phyloP scores from a whole-genome alignment of 192 early-diverging fungal genomes.

The Backusella australiensis region DNA sequence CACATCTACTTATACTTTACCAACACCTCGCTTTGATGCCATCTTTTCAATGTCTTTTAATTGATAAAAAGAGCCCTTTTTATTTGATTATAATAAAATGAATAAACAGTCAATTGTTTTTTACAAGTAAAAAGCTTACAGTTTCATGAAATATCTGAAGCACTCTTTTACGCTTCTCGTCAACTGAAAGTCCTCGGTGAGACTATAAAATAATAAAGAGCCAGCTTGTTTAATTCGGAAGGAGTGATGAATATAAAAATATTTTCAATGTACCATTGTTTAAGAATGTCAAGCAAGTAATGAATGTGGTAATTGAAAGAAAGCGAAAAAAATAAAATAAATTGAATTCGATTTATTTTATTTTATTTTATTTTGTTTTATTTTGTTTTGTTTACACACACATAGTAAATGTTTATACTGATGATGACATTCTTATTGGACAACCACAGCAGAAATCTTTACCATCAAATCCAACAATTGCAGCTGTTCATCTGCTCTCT shows the following conservation, averaged over 20 bases:
- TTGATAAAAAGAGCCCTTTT: constrained; percentile 64
- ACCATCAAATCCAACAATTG: constrained; percentile 74
- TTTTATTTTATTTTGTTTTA: not conserved
- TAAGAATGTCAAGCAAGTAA: not conserved
- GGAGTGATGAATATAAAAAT: too few relatives aligned
- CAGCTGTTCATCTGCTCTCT: constrained; percentile 90
- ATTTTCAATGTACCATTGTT: not conserved
- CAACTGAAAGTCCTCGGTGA: constrained; percentile 46
- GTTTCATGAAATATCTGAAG: constrained; percentile 50
- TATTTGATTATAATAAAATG: not conserved
- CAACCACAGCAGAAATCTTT: constrained; percentile 40
- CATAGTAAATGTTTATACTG: too few relatives aligned
- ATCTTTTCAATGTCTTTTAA: constrained; percentile 85
- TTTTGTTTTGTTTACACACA: not conserved
- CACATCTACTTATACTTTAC: constrained; percentile 32
- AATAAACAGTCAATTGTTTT: too few relatives aligned
- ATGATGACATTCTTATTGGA: not conserved
- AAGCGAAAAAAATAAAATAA: not conserved
- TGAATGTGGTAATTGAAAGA: too few relatives aligned
- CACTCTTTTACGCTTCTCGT: constrained; percentile 51
- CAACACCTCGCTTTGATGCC: constrained; percentile 83
- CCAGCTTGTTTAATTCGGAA: not conserved
- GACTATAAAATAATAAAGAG: constrained; percentile 31
- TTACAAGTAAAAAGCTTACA: constrained; percentile 18
- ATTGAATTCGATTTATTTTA: too few relatives aligned